phyloP scores from a whole-genome alignment of 2,329 filamentous ascomycete species.

The Emmonsia crescens region DNA sequence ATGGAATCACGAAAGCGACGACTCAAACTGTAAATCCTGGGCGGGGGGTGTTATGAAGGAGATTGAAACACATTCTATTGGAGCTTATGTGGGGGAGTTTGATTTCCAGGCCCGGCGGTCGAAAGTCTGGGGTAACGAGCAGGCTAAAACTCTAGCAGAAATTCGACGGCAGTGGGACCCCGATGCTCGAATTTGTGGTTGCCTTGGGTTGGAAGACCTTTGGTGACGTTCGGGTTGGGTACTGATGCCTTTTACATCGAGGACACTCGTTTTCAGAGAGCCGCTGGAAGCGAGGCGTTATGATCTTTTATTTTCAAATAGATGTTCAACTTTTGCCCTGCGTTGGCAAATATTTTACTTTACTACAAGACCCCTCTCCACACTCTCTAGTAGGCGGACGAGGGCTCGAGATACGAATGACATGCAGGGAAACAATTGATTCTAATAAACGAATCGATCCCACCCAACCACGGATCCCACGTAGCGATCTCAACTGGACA shows the following conservation, averaged over 20 bases:
- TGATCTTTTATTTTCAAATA: too few species aligned
- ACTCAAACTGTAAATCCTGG: slow-evolving; percentile 37
- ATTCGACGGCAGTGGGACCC: background rate
- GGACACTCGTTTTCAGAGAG: background rate
- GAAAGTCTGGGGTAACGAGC: slow-evolving; percentile 37
- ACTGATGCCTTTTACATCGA: background rate
- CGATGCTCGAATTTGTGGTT: background rate
- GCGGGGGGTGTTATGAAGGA: slow-evolving; percentile 31
- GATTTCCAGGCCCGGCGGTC: slow-evolving; percentile 42
- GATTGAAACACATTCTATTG: slow-evolving; percentile 34
- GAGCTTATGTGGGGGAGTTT: slow-evolving; percentile 45
- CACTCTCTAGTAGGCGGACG: too few species aligned
- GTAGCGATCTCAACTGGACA: too few species aligned
- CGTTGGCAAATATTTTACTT: too few species aligned
- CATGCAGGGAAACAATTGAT: too few species aligned
- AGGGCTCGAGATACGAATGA: too few species aligned
- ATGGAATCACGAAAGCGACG: slow-evolving; percentile 40
- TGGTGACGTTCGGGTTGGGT: background rate
- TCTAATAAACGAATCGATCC: too few species aligned
- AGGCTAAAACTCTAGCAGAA: background rate
- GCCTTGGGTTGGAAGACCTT: background rate
- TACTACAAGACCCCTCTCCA: too few species aligned
- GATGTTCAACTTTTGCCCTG: too few species aligned
- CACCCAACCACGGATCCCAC: too few species aligned
- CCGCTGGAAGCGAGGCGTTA: too few species aligned